Conservation (phyloP, 1,284 basidiomycete genomes). For the Trametes sp. region DNA sequence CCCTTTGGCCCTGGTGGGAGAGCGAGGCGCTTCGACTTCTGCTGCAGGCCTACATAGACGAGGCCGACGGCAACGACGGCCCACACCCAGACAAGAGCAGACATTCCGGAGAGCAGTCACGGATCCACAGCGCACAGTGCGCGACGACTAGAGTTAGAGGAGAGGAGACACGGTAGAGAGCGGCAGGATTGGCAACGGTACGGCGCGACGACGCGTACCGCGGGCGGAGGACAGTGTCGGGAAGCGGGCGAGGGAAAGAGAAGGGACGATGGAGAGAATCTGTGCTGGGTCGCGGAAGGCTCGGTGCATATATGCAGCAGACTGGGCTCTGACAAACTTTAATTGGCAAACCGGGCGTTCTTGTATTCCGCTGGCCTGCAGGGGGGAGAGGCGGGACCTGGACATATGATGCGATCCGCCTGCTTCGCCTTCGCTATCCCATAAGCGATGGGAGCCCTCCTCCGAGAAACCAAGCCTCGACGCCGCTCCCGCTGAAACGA, state of each 20-base stretch:
- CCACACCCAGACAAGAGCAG: conserved; percentile 30
- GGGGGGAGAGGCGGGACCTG: conserved; percentile 3
- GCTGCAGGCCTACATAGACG: conserved; percentile 33
- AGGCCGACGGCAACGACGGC: conserved; percentile 32
- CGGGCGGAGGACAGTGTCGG: conserved; percentile 1
- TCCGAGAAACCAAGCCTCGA: conserved; percentile 9
- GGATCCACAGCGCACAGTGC: conserved; percentile 28
- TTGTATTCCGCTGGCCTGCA: conserved; percentile 9
- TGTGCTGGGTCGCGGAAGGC: neutral
- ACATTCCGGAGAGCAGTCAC: conserved; percentile 34
- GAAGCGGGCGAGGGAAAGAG: conserved; percentile 6
- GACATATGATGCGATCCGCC: conserved; percentile 27
- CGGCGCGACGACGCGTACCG: conserved; percentile 8
- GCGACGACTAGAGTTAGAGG: conserved; percentile 8
- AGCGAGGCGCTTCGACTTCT: conserved; percentile 28
- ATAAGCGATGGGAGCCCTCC: conserved; percentile 24
- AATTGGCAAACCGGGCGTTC: conserved; percentile 27
- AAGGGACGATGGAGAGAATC: conserved; percentile 7
- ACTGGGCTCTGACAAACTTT: conserved; percentile 27
- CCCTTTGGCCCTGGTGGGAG: conserved; percentile 74
- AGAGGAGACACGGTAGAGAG: conserved; percentile 9
- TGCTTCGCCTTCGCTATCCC: conserved; percentile 17
- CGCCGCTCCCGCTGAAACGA: conserved; percentile 9
- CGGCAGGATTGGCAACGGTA: neutral
- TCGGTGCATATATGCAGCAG: conserved; percentile 19